Percentiles rank a stretch among this genome's conserved stretches.
Conservation (phyloP, 1,284 basidiomycete genomes). For the Sanghuangporus sanghuang region DNA sequence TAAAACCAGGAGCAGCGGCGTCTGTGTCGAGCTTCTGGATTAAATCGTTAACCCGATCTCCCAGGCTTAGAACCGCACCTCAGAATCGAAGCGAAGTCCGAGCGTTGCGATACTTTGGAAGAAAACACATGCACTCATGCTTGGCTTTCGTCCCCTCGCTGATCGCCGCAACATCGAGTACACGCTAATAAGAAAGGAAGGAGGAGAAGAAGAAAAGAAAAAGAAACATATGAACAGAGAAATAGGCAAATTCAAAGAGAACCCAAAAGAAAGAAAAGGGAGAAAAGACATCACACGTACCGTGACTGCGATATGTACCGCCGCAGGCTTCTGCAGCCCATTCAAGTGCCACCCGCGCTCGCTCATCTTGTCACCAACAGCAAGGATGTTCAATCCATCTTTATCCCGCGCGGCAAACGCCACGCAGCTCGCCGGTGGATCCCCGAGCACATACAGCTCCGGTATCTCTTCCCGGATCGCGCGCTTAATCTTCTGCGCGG, state of each 20-base stretch:
- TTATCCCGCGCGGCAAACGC: slow-evolving; percentile 71
- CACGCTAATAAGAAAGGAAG: background rate
- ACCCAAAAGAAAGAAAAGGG: background rate
- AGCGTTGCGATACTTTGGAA: too few relatives aligned
- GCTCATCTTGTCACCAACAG: slow-evolving; percentile 88
- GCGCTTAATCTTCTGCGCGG: slow-evolving; percentile 62
- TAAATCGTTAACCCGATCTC: too few relatives aligned
- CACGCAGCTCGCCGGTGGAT: slow-evolving; percentile 87
- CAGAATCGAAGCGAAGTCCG: too few relatives aligned
- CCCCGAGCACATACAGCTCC: slow-evolving; percentile 81
- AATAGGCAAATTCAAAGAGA: background rate
- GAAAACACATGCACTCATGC: background rate
- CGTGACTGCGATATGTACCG: slow-evolving; percentile 92
- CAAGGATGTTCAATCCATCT: slow-evolving; percentile 59
- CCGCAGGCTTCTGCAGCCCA: slow-evolving; percentile 74
- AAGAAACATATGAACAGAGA: background rate
- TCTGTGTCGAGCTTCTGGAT: too few relatives aligned
- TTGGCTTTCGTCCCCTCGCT: background rate
- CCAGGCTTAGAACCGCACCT: too few relatives aligned
- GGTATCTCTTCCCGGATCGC: slow-evolving; percentile 66
- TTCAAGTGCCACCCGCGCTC: slow-evolving; percentile 90
- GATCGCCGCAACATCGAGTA: background rate
- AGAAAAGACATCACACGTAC: slow-evolving; percentile 40
- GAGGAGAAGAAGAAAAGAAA: background rate
- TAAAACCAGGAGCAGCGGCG: too few relatives aligned